Base-by-base conservation (phyloP, 1,284 basidiomycete species). In the Naganishia cerealis region DNA sequence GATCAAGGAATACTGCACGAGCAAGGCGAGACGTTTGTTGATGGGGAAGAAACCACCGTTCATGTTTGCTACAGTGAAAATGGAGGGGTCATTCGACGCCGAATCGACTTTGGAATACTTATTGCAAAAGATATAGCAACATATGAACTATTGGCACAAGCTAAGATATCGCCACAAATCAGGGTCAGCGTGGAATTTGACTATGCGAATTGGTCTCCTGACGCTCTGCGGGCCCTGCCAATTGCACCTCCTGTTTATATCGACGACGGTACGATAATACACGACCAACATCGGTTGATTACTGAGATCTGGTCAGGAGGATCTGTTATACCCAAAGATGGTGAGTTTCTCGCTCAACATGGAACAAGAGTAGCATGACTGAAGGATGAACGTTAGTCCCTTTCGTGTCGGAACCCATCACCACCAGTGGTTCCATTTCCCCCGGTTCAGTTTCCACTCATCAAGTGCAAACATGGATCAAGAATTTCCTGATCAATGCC, bases 1-100 rank as follows among this genome's bases (percentile, higher is more conserved):
- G 48, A 52, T 8, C 50, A 63, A 53, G 61, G 50, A 8, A 63
- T 63, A 26, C 61, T 63, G 8, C 50, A 63, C 18, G 61, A 63
- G n/a, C 61, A 63, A 15, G 50, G 50, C 12, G 50, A 63, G 38
- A 63, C 50, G n/a, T 63, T 63, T 13, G 38, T 63, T 4, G 39
- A 52, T 21, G 61, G 61, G 12, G 24, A 42, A 12, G 21, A 50
- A 50, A 39, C 40, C 0, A 50, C 50, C 7, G 54, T 63, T 33
- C n/a, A 53, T 26, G 38, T 54, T 9, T 38, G 33, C 9, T 63
- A 63, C 61, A 53, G 50, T 21, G 13, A 63, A 42, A 39, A 54
- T 26, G 50, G 50, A 29, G 61, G 50, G 8, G 26, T 12, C 26
- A 54, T 63, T 18, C 21, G 18, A 13, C 61, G 61, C 6, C 33